These are phyloP conservation scores for Cercospora sojina DNA, from an alignment of 2,329 filamentous ascomycete genomes.

Conservation along the genomic window DNA sequence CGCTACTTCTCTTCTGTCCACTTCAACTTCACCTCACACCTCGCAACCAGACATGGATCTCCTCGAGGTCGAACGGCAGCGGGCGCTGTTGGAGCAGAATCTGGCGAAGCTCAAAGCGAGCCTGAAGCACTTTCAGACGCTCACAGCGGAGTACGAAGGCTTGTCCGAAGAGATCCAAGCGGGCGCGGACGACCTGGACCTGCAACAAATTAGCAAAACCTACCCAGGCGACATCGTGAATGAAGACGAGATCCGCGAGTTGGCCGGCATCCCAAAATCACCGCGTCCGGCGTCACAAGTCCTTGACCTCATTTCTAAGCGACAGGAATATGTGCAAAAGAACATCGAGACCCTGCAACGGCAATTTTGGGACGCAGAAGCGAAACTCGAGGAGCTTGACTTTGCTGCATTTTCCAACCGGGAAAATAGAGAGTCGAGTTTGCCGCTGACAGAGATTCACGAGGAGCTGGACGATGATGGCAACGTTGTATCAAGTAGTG, in stretches of 20 bases:
- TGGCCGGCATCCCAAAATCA: constrained; percentile 50
- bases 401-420: constrained; percentile 32
- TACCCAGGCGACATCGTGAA: constrained; percentile 66
- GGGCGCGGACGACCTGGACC: constrained; percentile 39
- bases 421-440: constrained; percentile 55
- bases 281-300: constrained; percentile 62
- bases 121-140: constrained; percentile 83
- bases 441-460: constrained; percentile 84
- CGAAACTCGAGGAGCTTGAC: constrained; percentile 63
- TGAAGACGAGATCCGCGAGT: constrained; percentile 57
- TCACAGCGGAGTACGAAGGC: constrained; percentile 88
- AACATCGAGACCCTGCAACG: constrained; percentile 75
- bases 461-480: constrained; percentile 90
- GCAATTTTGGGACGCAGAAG: constrained; percentile 67
- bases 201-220: constrained; percentile 51
- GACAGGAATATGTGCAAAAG: constrained; percentile 84
- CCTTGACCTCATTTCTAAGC: constrained; percentile 65
- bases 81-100: constrained; percentile 71
- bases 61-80: constrained; percentile 70
- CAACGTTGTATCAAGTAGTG: constrained; percentile 65
- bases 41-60: constrained; percentile 44
- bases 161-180: constrained; percentile 76
- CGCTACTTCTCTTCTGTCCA: constrained; percentile 5
- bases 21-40: constrained; percentile 5
- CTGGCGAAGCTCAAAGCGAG: constrained; percentile 71